Percentiles rank a stretch among this genome's conserved stretches.
Conservation (phyloP, 106 monocot species). For the Dioscorea alata region DNA sequence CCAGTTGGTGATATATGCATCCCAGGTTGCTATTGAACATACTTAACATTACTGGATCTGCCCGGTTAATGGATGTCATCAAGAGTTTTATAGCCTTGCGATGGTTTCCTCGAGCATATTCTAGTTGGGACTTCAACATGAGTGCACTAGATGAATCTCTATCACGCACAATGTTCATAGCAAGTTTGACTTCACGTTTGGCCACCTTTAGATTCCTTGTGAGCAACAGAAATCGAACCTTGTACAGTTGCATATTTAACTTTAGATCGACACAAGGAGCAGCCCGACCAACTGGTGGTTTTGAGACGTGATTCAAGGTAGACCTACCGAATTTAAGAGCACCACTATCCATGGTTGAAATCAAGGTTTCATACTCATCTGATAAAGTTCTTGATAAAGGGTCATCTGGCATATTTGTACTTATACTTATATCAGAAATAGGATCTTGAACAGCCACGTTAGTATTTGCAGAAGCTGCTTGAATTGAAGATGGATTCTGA, state of each 20-base stretch:
- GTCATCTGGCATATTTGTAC: slow-evolving; percentile 32
- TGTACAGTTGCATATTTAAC: slow-evolving; percentile 57
- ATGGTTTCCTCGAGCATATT: slow-evolving; percentile 79
- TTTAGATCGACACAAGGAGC: slow-evolving; percentile 48
- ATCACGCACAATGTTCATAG: slow-evolving; percentile 77
- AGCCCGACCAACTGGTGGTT: slow-evolving; percentile 22
- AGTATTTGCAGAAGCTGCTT: slow-evolving; percentile 6
- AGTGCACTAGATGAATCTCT: slow-evolving; percentile 78
- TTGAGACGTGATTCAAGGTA: slow-evolving; percentile 11
- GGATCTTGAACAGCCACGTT: slow-evolving; percentile 25
- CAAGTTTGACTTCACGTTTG: slow-evolving; percentile 84
- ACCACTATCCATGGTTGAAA: slow-evolving; percentile 54
- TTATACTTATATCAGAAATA: slow-evolving; percentile 22
- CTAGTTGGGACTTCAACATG: slow-evolving; percentile 81
- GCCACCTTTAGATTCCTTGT: slow-evolving; percentile 74
- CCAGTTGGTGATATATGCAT: slow-evolving; percentile 69
- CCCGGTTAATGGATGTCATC: slow-evolving; percentile 46
- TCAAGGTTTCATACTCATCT: slow-evolving; percentile 83
- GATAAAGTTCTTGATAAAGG: slow-evolving; percentile 34
- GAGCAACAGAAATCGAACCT: slow-evolving; percentile 68
- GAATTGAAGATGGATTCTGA: slow-evolving; percentile 37
- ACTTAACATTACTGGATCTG: slow-evolving; percentile 41
- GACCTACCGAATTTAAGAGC: slow-evolving; percentile 5
- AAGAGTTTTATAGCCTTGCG: slow-evolving; percentile 80
- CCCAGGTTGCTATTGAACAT: slow-evolving; percentile 73